phyloP scores from a whole-genome alignment of 73 alveolate genomes.

The Symbiodinium natans region DNA sequence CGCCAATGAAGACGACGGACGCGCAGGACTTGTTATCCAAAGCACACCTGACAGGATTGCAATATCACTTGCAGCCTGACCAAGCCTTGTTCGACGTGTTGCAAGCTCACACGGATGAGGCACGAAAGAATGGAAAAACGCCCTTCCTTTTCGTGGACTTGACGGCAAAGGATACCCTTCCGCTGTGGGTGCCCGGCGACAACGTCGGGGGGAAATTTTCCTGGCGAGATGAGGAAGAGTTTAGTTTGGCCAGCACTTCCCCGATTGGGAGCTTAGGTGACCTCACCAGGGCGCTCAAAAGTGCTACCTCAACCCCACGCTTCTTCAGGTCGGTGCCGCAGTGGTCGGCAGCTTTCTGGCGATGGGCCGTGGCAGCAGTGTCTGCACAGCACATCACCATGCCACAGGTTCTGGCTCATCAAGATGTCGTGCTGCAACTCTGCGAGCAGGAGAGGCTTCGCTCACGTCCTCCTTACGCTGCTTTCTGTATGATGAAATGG shows the following conservation, averaged over 20 bases:
- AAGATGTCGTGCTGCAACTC: background rate
- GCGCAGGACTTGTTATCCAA: background rate
- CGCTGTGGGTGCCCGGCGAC: constrained; percentile 47
- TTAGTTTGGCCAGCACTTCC: background rate
- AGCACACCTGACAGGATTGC: background rate
- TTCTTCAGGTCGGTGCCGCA: constrained; percentile 35
- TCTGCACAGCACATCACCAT: background rate
- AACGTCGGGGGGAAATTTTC: background rate
- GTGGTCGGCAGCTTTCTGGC: constrained; percentile 30
- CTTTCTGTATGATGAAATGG: constrained; percentile 45
- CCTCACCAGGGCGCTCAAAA: constrained; percentile 10
- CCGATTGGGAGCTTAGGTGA: constrained; percentile 9
- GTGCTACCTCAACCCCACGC: constrained; percentile 26
- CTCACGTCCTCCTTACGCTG: background rate
- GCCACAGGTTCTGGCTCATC: background rate
- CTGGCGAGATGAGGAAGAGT: constrained; percentile 5
- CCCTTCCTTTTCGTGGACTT: constrained; percentile 16
- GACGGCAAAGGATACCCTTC: constrained; percentile 17
- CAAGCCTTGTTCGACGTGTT: background rate
- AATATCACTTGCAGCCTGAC: background rate
- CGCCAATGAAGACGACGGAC: background rate
- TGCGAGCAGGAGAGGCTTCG: constrained; percentile 29
- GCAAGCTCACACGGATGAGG: constrained; percentile 1
- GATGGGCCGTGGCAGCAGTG: constrained; percentile 10
- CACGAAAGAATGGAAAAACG: background rate